Percentiles rank a stretch among this genome's conserved stretches.
These are phyloP conservation scores for Ophiocordyceps robertsii DNA, from an alignment of 2,329 filamentous ascomycete species.

Conservation along the genomic window DNA sequence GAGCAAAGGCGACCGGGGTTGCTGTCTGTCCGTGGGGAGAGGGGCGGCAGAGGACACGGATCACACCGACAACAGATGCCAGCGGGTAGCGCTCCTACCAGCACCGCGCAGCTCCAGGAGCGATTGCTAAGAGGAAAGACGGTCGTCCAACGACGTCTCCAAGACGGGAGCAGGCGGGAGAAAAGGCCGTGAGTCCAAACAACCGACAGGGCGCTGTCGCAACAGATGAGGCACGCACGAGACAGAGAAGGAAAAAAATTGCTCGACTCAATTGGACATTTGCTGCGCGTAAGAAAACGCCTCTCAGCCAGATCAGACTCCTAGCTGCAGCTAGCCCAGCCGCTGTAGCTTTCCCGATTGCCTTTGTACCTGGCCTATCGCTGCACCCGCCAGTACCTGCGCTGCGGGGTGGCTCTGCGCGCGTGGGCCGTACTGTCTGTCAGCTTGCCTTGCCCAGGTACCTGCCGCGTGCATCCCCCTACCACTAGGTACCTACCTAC, in stretches of 20 bases:
- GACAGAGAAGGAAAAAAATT: not conserved
- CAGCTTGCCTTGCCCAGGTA: no score
- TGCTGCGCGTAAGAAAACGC: not conserved
- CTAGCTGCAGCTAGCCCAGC: not conserved
- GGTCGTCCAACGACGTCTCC: not conserved
- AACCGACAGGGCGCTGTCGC: not conserved
- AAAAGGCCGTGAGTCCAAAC: not conserved
- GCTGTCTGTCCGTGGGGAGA: no score
- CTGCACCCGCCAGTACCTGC: no score
- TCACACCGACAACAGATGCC: not conserved
- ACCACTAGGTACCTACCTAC: no score
- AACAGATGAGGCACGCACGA: not conserved
- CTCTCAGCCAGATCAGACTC: not conserved
- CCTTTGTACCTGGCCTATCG: no score
- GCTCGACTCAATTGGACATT: conserved; percentile 1
- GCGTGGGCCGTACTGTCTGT: no score
- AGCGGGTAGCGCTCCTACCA: not conserved
- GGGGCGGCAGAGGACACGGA: not conserved
- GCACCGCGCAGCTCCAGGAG: not conserved
- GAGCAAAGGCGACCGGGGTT: no score
- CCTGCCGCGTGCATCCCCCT: no score
- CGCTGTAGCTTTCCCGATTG: not conserved
- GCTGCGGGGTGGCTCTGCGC: no score
- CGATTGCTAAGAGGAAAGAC: not conserved
- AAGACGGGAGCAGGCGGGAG: not conserved